phyloP scores from a whole-genome alignment of 768 basidiomycete genomes.

The Lactarius hatsudake region DNA sequence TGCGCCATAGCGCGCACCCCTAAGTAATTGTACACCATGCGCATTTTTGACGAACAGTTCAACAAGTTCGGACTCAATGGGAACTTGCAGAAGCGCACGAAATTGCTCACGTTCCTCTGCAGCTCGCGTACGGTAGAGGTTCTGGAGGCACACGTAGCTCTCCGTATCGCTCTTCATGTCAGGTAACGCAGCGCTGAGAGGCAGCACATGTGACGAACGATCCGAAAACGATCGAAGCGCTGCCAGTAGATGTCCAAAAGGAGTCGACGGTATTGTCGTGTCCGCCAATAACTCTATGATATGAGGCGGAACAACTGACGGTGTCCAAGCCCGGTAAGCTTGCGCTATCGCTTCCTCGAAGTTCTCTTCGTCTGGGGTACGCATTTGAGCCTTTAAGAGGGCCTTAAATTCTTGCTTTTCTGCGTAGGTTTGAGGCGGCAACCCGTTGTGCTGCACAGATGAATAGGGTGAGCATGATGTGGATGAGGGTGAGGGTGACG shows the following conservation, averaged over 20 bases:
- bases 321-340: slow-evolving; percentile 77
- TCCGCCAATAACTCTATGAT: slow-evolving; percentile 24
- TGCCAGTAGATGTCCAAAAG: slow-evolving; percentile 45
- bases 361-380: slow-evolving; percentile 91
- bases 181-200: slow-evolving; percentile 82
- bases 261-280: background rate
- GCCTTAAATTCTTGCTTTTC: slow-evolving; percentile 82
- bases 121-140: slow-evolving; percentile 76
- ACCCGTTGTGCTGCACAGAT: slow-evolving; percentile 58
- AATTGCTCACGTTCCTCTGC: slow-evolving; percentile 59
- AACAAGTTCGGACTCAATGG: slow-evolving; percentile 51
- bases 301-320: slow-evolving; percentile 40
- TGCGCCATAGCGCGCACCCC: slow-evolving; percentile 59
- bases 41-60: slow-evolving; percentile 80
- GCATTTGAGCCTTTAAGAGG: slow-evolving; percentile 55
- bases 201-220: slow-evolving; percentile 60
- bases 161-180: slow-evolving; percentile 94
- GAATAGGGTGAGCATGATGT: background rate
- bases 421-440: slow-evolving; percentile 48
- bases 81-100: slow-evolving; percentile 42
- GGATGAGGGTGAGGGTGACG: slow-evolving; percentile 30
- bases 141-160: slow-evolving; percentile 81
- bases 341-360: slow-evolving; percentile 93
- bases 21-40: slow-evolving; percentile 65
- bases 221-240: slow-evolving; percentile 66